Evolutionary conservation across 768 basidiomycete species (phyloP).

Genomic region (Lentinula boryana): DNA sequence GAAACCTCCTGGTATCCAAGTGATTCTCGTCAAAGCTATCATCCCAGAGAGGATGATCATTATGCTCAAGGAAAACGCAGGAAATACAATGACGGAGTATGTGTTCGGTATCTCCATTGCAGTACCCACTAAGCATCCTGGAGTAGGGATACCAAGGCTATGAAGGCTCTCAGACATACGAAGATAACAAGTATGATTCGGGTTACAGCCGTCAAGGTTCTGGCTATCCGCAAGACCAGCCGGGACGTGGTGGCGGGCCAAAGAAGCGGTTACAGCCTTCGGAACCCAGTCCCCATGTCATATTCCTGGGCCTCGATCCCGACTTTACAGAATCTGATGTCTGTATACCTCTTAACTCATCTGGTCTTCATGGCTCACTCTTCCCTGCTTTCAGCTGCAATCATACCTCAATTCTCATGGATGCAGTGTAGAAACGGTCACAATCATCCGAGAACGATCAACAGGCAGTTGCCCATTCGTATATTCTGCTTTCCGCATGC

Average conservation of each 20-base stretch:
- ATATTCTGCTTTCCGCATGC: conserved; percentile 54
- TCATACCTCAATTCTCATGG: conserved; percentile 67
- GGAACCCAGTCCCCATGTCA: conserved; percentile 88
- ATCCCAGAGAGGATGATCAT: conserved; percentile 65
- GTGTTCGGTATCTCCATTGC: conserved; percentile 6
- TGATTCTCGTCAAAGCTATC: conserved; percentile 33
- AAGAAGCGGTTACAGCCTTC: conserved; percentile 82
- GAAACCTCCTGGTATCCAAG: conserved; percentile 35
- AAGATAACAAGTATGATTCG: conserved; percentile 10
- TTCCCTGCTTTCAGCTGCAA: conserved; percentile 53
- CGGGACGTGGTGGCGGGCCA: conserved; percentile 26
- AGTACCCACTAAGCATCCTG: conserved; percentile 31
- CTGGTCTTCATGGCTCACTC: conserved; percentile 28
- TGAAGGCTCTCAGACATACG: conserved; percentile 21
- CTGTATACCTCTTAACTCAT: conserved; percentile 23
- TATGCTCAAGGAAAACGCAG: conserved; percentile 69
- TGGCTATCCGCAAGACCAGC: conserved; percentile 49
- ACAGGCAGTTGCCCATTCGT: conserved; percentile 91
- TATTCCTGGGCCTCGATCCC: conserved; percentile 89
- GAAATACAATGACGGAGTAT: conserved; percentile 72
- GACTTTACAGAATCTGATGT: conserved; percentile 94
- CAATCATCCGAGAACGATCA: conserved; percentile 94
- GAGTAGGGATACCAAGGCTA: conserved; percentile 44
- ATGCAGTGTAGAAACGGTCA: conserved; percentile 79
- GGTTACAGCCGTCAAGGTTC: conserved; percentile 25